Evolutionary conservation across 108 stramenopile genomes (phyloP).

Genomic region (Skeletonema tropicum): DNA sequence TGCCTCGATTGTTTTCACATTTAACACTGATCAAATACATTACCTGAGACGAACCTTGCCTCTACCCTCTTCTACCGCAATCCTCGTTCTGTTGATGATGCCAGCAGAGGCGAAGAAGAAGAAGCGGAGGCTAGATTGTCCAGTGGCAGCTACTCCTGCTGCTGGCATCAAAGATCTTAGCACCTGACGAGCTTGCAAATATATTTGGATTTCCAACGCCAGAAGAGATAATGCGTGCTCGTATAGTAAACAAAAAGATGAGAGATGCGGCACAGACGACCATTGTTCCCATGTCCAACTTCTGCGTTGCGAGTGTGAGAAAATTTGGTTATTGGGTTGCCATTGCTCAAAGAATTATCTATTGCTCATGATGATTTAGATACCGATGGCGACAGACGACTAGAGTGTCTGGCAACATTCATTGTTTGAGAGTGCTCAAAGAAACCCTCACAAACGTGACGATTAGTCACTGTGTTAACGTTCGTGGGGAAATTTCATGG

Average conservation of each 20-base stretch:
- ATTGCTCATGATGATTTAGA: too few species aligned
- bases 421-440: slow-evolving; percentile 1
- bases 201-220: not conserved
- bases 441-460: not conserved
- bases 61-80: too few species aligned
- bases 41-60: too few species aligned
- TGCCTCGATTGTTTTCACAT: too few species aligned
- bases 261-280: slow-evolving; percentile 6
- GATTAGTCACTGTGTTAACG: too few species aligned
- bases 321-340: slow-evolving; percentile 13
- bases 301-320: not conserved
- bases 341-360: not conserved
- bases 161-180: too few species aligned
- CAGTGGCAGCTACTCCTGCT: too few species aligned
- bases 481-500: not conserved
- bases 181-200: slow-evolving; percentile 6
- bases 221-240: not conserved
- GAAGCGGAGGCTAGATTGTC: too few species aligned
- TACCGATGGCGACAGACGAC: too few species aligned
- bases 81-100: too few species aligned
- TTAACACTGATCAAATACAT: too few species aligned
- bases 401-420: not conserved
- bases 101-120: too few species aligned
- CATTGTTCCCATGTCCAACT: not conserved
- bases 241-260: not conserved